A percentile compares a stretch with the other conserved stretches of the same genome.
Conservation (phyloP, 169 alveolate species). For the Plasmodium fragile region DNA sequence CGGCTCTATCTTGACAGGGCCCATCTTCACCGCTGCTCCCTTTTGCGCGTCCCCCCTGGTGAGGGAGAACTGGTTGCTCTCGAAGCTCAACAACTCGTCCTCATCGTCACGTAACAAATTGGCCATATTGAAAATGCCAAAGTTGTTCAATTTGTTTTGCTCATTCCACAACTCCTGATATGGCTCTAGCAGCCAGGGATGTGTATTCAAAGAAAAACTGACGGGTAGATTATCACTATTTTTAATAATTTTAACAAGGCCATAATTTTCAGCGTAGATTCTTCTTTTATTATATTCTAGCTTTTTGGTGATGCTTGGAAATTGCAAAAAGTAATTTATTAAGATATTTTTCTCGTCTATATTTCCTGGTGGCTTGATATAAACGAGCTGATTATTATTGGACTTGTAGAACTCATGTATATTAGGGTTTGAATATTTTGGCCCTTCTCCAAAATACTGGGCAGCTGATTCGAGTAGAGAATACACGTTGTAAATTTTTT, state of each 20-base stretch:
- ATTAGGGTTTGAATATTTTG: conserved; percentile 75
- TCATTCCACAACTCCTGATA: conserved; percentile 50
- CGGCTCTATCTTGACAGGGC: neutral
- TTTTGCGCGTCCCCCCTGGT: conserved; percentile 15
- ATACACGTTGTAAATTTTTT: conserved; percentile 43
- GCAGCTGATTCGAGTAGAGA: conserved; percentile 73
- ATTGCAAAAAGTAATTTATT: conserved; percentile 65
- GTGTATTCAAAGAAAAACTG: conserved; percentile 35
- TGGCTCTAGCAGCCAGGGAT: conserved; percentile 45
- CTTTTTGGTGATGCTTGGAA: conserved; percentile 63
- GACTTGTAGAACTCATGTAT: conserved; percentile 60
- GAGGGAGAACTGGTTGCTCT: neutral
- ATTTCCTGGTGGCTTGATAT: conserved; percentile 63
- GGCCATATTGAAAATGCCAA: conserved; percentile 60
- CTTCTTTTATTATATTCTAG: conserved; percentile 69
- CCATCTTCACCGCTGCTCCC: neutral
- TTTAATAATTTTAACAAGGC: conserved; percentile 56
- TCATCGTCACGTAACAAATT: conserved; percentile 18
- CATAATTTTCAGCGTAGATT: conserved; percentile 74
- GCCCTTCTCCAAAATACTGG: conserved; percentile 76
- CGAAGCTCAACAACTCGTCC: neutral
- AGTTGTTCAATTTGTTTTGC: conserved; percentile 60
- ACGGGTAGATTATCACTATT: conserved; percentile 46
- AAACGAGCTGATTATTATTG: conserved; percentile 67
- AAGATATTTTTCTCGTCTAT: conserved; percentile 54